These are phyloP conservation scores for Gautieria morchelliformis DNA, from an alignment of 768 basidiomycete species.

Conservation along the genomic window DNA sequence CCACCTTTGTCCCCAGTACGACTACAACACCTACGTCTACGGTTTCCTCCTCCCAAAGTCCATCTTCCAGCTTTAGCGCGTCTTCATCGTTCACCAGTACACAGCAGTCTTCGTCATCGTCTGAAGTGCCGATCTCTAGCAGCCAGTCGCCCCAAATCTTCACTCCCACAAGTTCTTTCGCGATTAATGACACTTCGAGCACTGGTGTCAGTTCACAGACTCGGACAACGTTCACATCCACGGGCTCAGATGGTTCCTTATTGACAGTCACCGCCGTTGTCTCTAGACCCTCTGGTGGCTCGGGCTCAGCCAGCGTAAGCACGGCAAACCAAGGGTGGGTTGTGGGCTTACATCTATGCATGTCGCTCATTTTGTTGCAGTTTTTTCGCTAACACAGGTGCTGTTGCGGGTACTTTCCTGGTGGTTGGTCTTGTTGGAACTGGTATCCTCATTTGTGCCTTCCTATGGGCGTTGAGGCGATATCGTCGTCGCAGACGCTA, in stretches of 20 bases:
- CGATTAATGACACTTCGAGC: background rate
- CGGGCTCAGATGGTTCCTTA: background rate
- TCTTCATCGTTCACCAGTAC: background rate
- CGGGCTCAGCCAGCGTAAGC: background rate
- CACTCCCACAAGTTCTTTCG: background rate
- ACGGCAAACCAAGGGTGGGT: conserved; percentile 1
- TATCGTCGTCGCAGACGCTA: background rate
- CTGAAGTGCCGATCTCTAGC: background rate
- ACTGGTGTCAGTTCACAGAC: background rate
- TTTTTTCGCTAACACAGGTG: conserved; percentile 38
- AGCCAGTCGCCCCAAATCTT: background rate
- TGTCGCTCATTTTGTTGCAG: conserved; percentile 16
- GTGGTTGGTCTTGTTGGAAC: conserved; percentile 29
- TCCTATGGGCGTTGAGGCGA: conserved; percentile 10
- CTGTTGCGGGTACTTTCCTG: conserved; percentile 37
- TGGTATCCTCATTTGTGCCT: conserved; percentile 21
- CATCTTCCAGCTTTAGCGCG: background rate
- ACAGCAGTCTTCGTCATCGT: background rate
- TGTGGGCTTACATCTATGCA: background rate
- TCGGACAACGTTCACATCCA: background rate
- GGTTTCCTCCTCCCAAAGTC: background rate
- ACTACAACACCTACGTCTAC: background rate
- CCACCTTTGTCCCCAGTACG: background rate
- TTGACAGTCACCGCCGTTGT: conserved; percentile 3
- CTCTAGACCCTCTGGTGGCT: background rate